phyloP scores from a whole-genome alignment of 805 yeast species.

The Candida odintsovae region DNA sequence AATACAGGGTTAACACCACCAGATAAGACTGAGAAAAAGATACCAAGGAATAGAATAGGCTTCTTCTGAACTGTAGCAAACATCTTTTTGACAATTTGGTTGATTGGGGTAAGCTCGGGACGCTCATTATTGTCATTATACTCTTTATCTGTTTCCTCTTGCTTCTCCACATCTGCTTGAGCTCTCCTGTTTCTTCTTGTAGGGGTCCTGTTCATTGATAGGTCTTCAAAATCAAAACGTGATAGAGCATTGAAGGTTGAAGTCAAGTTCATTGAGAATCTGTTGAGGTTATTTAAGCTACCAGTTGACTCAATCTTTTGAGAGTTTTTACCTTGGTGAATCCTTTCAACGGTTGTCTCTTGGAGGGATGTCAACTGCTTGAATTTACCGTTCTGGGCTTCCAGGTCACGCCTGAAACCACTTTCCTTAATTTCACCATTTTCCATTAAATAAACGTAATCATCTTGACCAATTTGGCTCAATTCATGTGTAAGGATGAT shows the following conservation, averaged over 20 bases:
- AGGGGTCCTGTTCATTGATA: slow-evolving; percentile 3
- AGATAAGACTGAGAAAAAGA: slow-evolving; percentile 44
- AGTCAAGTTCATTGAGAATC: slow-evolving; percentile 16
- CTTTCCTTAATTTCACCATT: slow-evolving; percentile 48
- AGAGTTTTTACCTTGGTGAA: neutral
- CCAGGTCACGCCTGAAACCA: slow-evolving; percentile 34
- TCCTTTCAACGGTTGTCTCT: slow-evolving; percentile 5
- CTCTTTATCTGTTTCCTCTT: slow-evolving; percentile 1
- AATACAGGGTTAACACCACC: slow-evolving; percentile 73
- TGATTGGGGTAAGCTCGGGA: slow-evolving; percentile 24
- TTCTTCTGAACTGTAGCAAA: slow-evolving; percentile 22
- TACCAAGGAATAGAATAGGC: slow-evolving; percentile 39
- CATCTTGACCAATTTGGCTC: slow-evolving; percentile 48
- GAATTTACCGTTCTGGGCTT: slow-evolving; percentile 15
- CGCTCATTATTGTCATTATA: slow-evolving; percentile 9
- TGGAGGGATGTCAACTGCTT: slow-evolving; percentile 15
- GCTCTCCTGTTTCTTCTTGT: neutral
- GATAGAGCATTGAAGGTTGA: slow-evolving; percentile 18
- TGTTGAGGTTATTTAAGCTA: neutral
- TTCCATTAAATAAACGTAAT: slow-evolving; percentile 52
- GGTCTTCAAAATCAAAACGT: slow-evolving; percentile 8
- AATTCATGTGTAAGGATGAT: slow-evolving; percentile 78
- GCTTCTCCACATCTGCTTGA: neutral
- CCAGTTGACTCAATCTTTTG: neutral
- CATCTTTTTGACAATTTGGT: slow-evolving; percentile 26